Conservation (phyloP, 441 rosid species). For the Aleurites moluccanus region DNA sequence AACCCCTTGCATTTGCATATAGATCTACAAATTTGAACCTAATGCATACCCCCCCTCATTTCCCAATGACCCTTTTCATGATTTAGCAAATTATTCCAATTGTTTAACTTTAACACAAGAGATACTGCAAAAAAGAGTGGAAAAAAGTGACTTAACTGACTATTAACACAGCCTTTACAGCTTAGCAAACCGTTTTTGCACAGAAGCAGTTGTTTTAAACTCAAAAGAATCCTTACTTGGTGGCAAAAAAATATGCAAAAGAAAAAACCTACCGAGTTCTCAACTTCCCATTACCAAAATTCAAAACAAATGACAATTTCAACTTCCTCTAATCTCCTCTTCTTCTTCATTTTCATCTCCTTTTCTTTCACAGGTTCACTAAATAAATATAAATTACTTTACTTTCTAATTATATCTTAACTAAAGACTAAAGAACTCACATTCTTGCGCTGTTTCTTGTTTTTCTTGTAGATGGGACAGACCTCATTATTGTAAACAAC, state of each 20-base stretch:
- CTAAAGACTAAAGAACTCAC: not conserved
- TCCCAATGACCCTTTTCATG: not conserved
- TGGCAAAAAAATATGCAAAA: not conserved
- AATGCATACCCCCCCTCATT: not conserved
- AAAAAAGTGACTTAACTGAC: not conserved
- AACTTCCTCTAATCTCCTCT: conserved; percentile 18
- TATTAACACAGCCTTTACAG: conserved; percentile 6
- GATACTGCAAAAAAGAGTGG: not conserved
- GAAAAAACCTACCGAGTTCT: not conserved
- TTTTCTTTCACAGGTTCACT: conserved; percentile 25
- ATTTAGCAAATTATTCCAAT: conserved; percentile 2
- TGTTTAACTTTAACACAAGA: not conserved
- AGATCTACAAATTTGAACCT: not conserved
- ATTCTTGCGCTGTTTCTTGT: not conserved
- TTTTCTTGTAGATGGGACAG: conserved; percentile 40
- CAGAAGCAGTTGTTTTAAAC: conserved; percentile 9
- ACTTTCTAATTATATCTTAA: not conserved
- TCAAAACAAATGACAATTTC: conserved; percentile 32
- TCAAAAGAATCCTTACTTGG: not conserved
- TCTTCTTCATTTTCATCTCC: conserved; percentile 14
- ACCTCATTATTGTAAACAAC: conserved; percentile 53
- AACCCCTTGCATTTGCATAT: no score
- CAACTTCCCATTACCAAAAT: not conserved
- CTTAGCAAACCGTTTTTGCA: conserved; percentile 20
- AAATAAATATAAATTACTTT: not conserved